phyloP scores from a whole-genome alignment of 148 eudicot genomes.

The Rhododendron simsii region DNA sequence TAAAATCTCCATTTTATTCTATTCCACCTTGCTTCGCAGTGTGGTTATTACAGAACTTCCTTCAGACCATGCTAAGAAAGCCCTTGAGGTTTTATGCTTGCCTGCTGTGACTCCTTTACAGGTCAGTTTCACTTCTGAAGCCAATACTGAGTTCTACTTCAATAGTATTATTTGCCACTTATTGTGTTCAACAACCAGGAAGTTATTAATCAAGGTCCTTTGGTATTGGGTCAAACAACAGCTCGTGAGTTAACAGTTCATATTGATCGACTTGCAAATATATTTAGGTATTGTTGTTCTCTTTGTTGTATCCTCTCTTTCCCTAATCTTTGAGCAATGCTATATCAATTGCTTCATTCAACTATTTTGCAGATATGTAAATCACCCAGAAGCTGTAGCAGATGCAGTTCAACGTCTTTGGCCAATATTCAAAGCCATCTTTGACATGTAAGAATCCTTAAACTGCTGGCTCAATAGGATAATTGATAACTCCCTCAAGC shows the following conservation, averaged over 20 bases:
- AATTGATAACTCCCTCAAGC: not conserved
- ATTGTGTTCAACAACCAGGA: conserved; percentile 51
- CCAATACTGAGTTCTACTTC: conserved; percentile 1
- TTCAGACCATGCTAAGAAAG: conserved; percentile 92
- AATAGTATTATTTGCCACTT: conserved; percentile 8
- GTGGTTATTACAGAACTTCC: conserved; percentile 97
- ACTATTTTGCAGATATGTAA: conserved; percentile 60
- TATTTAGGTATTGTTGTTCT: conserved; percentile 62
- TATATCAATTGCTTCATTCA: conserved; percentile 8
- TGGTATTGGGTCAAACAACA: conserved; percentile 63
- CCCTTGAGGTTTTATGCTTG: conserved; percentile 85
- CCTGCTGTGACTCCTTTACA: conserved; percentile 89
- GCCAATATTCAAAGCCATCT: conserved; percentile 93
- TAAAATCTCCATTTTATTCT: conserved; percentile 14
- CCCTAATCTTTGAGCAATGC: conserved; percentile 5
- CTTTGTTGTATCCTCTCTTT: not conserved
- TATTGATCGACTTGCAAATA: conserved; percentile 94
- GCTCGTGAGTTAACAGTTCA: conserved; percentile 96
- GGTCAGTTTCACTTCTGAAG: conserved; percentile 32
- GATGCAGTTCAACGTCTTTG: conserved; percentile 95
- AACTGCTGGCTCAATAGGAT: not conserved
- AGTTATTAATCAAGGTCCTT: conserved; percentile 85
- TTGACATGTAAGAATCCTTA: conserved; percentile 61
- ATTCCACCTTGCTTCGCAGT: conserved; percentile 40
- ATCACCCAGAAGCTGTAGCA: conserved; percentile 98